These are phyloP conservation scores for Malus domestica DNA, from an alignment of 306 rosid species.

Conservation along the genomic window DNA sequence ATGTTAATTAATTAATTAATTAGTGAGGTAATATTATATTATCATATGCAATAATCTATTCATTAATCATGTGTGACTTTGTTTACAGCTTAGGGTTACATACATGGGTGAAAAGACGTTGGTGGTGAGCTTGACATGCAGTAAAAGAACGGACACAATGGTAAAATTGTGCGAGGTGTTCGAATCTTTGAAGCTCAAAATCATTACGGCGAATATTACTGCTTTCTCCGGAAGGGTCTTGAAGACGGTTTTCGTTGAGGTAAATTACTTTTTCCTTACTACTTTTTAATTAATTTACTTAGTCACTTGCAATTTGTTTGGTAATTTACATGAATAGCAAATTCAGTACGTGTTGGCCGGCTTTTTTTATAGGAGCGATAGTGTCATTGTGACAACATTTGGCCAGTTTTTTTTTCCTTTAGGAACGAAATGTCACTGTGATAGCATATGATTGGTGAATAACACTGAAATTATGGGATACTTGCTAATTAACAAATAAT, in stretches of 20 bases:
- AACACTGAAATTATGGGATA: neutral
- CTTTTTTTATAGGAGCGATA: too few relatives aligned
- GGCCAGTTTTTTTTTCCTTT: too few relatives aligned
- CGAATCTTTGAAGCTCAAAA: slow-evolving; percentile 85
- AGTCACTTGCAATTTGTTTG: neutral
- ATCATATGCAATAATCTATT: neutral
- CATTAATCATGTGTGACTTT: neutral
- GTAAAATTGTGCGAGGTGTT: slow-evolving; percentile 80
- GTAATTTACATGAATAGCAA: neutral
- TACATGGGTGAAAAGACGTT: slow-evolving; percentile 68
- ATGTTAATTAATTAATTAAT: neutral
- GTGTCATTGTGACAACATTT: too few relatives aligned
- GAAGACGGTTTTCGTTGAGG: slow-evolving; percentile 91
- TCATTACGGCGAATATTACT: slow-evolving; percentile 66
- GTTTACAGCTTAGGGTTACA: slow-evolving; percentile 59
- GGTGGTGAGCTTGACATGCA: slow-evolving; percentile 80
- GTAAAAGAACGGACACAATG: slow-evolving; percentile 77
- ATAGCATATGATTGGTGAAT: neutral
- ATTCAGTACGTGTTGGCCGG: neutral
- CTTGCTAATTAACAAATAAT: neutral
- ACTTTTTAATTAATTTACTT: neutral
- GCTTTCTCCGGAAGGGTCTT: slow-evolving; percentile 63
- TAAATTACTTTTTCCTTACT: neutral
- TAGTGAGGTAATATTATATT: neutral
- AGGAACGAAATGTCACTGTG: too few relatives aligned